Evolutionary conservation across 352 stramenopile genomes (phyloP).

Genomic region (Elongisporangium undulatum): DNA sequence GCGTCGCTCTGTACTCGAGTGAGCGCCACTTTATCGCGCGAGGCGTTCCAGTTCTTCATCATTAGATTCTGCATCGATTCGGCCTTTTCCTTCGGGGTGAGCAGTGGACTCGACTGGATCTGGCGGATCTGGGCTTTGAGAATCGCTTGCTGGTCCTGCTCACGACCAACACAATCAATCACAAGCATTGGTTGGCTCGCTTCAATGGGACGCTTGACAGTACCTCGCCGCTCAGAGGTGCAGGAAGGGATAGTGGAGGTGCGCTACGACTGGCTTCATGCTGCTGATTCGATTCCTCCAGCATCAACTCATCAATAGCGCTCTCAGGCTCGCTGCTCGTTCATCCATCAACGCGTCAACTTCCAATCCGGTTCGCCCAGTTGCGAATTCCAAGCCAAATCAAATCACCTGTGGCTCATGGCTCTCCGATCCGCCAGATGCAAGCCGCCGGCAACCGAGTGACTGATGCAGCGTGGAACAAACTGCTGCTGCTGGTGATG

Average conservation of each 20-base stretch:
- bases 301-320: neutral
- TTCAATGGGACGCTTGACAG: neutral
- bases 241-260: conserved; percentile 31
- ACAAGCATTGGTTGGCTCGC: neutral
- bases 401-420: neutral
- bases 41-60: conserved; percentile 84
- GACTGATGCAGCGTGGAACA: neutral
- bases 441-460: neutral
- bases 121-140: conserved; percentile 74
- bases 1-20: conserved; percentile 35
- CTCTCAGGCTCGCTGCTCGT: neutral
- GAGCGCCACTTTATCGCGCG: conserved; percentile 42
- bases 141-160: conserved; percentile 41
- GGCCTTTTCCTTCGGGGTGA: conserved; percentile 80
- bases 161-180: conserved; percentile 1
- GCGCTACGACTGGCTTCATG: conserved; percentile 20
- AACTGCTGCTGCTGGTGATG: neutral
- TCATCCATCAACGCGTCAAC: neutral
- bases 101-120: conserved; percentile 71
- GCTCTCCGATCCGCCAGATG: neutral
- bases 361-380: neutral
- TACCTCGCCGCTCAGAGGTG: conserved; percentile 54
- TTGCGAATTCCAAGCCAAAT: neutral
- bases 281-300: conserved; percentile 8
- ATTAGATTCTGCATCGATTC: conserved; percentile 82